Percentiles rank a stretch among this genome's conserved stretches.
These are phyloP conservation scores for Cladorrhinum samala DNA, from an alignment of 495 filamentous ascomycete genomes.

Conservation along the genomic window DNA sequence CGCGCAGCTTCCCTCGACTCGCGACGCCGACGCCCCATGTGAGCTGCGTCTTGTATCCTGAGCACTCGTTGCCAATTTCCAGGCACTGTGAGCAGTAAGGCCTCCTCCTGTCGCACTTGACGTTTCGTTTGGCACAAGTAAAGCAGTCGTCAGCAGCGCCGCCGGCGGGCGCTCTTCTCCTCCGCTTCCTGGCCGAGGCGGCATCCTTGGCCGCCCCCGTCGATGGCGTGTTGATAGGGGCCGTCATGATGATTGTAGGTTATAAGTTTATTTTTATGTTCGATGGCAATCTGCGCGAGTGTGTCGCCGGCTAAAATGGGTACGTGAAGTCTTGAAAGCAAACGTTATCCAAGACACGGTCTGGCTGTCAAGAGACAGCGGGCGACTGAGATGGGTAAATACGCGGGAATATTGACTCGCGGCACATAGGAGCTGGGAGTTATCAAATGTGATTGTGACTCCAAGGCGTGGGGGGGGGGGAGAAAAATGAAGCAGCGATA, in stretches of 20 bases:
- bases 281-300: not conserved
- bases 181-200: slow-evolving; percentile 62
- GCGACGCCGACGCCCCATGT: slow-evolving; percentile 98
- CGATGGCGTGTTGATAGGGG: slow-evolving; percentile 36
- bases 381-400: slow-evolving; percentile 44
- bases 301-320: not conserved
- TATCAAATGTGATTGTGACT: slow-evolving; percentile 2
- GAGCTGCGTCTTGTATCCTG: slow-evolving; percentile 93
- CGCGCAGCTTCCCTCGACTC: slow-evolving; percentile 90
- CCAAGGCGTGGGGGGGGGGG: slow-evolving; percentile 9
- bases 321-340: slow-evolving; percentile 7
- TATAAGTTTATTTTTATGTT: not conserved
- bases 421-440: slow-evolving; percentile 27
- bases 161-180: slow-evolving; percentile 79
- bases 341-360: slow-evolving; percentile 27
- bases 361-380: slow-evolving; percentile 30
- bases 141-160: slow-evolving; percentile 96
- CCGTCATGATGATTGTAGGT: slow-evolving; percentile 33
- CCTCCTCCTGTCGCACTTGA: slow-evolving; percentile 83
- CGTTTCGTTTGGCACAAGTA: slow-evolving; percentile 74
- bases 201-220: slow-evolving; percentile 35
- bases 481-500: no score
- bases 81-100: slow-evolving; percentile 96
- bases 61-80: slow-evolving; percentile 86
- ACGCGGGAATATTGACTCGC: slow-evolving; percentile 37